These are phyloP conservation scores for Clavispora santaluciae DNA, from an alignment of 805 yeast species.

Conservation along the genomic window DNA sequence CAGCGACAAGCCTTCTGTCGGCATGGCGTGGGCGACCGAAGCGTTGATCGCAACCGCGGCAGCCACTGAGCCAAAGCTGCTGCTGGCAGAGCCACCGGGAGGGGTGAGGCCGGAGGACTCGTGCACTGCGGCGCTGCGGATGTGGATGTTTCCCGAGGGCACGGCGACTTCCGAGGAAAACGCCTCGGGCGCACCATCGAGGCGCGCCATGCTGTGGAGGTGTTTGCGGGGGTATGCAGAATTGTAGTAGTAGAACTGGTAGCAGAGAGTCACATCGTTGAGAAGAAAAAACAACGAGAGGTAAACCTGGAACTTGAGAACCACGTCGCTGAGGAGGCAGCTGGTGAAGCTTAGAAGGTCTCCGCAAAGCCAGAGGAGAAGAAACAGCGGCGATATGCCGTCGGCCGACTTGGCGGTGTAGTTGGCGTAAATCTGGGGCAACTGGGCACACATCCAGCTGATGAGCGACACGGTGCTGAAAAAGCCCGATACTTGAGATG, in stretches of 20 bases:
- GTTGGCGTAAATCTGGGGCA: conserved; percentile 64
- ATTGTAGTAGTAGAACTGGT: conserved; percentile 73
- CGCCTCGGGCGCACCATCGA: neutral
- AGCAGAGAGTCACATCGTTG: conserved; percentile 62
- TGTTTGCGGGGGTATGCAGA: conserved; percentile 28
- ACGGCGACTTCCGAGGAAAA: neutral
- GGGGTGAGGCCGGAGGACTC: neutral
- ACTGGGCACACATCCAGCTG: conserved; percentile 71
- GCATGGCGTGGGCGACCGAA: conserved; percentile 11
- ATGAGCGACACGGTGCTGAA: conserved; percentile 15
- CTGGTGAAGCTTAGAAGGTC: conserved; percentile 34
- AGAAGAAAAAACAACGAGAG: conserved; percentile 38
- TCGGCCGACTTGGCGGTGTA: conserved; percentile 57
- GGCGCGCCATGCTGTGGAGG: conserved; percentile 22
- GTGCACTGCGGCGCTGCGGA: conserved; percentile 4
- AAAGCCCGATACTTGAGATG: conserved; percentile 9
- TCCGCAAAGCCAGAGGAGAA: conserved; percentile 62
- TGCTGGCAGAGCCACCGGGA: conserved; percentile 4
- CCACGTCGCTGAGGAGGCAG: conserved; percentile 35
- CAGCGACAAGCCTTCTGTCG: neutral
- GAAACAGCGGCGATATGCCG: conserved; percentile 59
- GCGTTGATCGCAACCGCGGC: conserved; percentile 12
- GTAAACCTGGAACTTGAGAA: conserved; percentile 34
- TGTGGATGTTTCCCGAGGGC: conserved; percentile 9
- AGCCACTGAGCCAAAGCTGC: conserved; percentile 8